Evolutionary conservation across 2,329 filamentous ascomycete genomes (phyloP).

Genomic region (Trichoderma harzianum): DNA sequence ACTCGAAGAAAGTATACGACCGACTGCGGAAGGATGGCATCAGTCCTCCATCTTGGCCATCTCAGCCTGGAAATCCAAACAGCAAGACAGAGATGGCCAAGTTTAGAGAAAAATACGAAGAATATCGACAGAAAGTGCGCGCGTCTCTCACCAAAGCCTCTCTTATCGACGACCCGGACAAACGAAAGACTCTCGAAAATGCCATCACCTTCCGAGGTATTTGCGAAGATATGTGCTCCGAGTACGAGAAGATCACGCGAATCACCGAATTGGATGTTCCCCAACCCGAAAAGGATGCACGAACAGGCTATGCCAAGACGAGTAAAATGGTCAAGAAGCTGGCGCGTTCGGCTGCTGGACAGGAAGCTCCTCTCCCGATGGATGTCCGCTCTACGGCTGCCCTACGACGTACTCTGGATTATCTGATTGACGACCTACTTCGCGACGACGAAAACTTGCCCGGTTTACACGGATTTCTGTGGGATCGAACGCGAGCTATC

Average conservation of each 20-base stretch:
- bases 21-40: constrained; percentile 55
- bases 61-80: constrained; percentile 50
- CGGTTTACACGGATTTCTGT: constrained; percentile 59
- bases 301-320: constrained; percentile 45
- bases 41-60: constrained; percentile 52
- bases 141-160: constrained; percentile 56
- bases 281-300: constrained; percentile 49
- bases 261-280: constrained; percentile 60
- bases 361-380: constrained; percentile 64
- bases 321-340: constrained; percentile 63
- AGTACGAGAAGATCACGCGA: constrained; percentile 61
- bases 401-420: constrained; percentile 59
- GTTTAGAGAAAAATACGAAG: constrained; percentile 54
- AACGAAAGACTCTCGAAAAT: constrained; percentile 58
- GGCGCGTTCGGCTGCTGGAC: constrained; percentile 64
- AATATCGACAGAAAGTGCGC: constrained; percentile 55
- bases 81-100: constrained; percentile 51
- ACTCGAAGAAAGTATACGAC: constrained; percentile 49
- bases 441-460: constrained; percentile 53
- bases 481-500: constrained; percentile 66
- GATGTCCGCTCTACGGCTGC: constrained; percentile 61
- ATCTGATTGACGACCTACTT: constrained; percentile 59
- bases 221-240: constrained; percentile 67
- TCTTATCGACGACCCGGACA: constrained; percentile 62
- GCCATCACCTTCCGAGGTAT: constrained; percentile 66